Conservation (phyloP, 2,329 filamentous ascomycete species). For the Exophiala mesophila region DNA sequence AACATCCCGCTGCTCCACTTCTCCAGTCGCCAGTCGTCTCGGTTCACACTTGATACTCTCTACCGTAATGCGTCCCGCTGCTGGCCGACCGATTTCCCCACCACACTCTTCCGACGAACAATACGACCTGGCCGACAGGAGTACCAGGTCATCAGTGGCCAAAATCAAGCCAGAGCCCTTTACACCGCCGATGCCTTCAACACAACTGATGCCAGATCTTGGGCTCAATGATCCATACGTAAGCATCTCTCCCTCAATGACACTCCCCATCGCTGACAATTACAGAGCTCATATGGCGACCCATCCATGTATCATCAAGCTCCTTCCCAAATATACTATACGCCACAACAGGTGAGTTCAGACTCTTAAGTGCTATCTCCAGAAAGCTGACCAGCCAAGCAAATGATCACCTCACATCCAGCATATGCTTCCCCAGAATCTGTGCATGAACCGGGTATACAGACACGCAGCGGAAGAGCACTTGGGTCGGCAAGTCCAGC, state of each 20-base stretch:
- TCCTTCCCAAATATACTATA: conserved; percentile 17
- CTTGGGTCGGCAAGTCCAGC: conserved; percentile 20
- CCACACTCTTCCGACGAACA: conserved; percentile 24
- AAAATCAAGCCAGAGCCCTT: conserved; percentile 12
- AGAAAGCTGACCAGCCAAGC: conserved; percentile 17
- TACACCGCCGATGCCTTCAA: conserved; percentile 20
- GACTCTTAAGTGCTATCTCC: no score
- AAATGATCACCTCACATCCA: conserved; percentile 14
- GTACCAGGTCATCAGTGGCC: conserved; percentile 1
- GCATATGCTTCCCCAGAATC: conserved; percentile 15
- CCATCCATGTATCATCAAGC: conserved; percentile 22
- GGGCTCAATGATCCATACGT: conserved; percentile 16
- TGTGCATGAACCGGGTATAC: conserved; percentile 11
- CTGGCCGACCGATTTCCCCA: conserved; percentile 20
- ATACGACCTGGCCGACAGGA: conserved; percentile 12
- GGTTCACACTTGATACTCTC: no score
- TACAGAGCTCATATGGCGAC: conserved; percentile 24
- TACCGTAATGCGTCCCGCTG: conserved; percentile 13
- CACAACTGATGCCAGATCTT: conserved; percentile 11
- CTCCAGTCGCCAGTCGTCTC: no score
- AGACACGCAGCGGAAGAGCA: conserved; percentile 25
- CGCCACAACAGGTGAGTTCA: conserved; percentile 20
- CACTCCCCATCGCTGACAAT: conserved; percentile 14
- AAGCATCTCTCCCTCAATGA: no score
- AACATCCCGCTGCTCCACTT: no score